Percentiles rank a stretch among this genome's conserved stretches.
phyloP scores from a whole-genome alignment of 805 yeast species.

The Wickerhamia fluorescens region DNA sequence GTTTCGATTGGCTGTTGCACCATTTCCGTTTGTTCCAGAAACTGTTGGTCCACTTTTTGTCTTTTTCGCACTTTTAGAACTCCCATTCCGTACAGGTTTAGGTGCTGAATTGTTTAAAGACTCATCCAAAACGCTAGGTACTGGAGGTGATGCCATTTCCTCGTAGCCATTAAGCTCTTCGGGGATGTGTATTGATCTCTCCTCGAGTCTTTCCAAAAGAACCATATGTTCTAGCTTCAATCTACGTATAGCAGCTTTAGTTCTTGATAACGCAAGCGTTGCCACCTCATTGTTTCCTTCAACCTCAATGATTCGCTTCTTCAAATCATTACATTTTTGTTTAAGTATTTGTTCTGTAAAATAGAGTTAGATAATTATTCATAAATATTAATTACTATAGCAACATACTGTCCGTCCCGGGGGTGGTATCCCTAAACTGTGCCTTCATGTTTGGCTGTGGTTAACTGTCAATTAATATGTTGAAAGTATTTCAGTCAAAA shows the following conservation, averaged over 20 bases:
- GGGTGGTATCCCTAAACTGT: not conserved
- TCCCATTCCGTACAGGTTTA: no score
- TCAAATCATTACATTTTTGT: slow-evolving; percentile 66
- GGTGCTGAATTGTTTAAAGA: slow-evolving; percentile 18
- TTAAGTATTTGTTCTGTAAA: slow-evolving; percentile 38
- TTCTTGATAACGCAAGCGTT: slow-evolving; percentile 68
- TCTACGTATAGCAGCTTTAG: slow-evolving; percentile 68
- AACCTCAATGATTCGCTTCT: slow-evolving; percentile 59
- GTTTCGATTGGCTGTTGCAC: slow-evolving; percentile 11
- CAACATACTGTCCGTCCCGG: no score
- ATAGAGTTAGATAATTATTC: slow-evolving; percentile 1
- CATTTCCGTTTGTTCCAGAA: slow-evolving; percentile 11
- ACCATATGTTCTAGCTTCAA: slow-evolving; percentile 78
- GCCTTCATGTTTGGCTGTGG: not conserved
- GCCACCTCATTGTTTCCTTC: slow-evolving; percentile 74
- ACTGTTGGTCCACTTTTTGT: slow-evolving; percentile 18
- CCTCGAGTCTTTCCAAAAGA: slow-evolving; percentile 72
- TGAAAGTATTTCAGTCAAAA: no score
- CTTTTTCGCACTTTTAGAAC: slow-evolving; percentile 8
- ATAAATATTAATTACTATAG: no score
- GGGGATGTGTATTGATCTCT: slow-evolving; percentile 32
- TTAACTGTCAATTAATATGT: not conserved
- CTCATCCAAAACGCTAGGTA: slow-evolving; percentile 30
- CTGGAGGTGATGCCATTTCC: slow-evolving; percentile 37
- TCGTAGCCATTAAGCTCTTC: slow-evolving; percentile 14